phyloP scores from a whole-genome alignment of 768 basidiomycete genomes.

The Tricholoma sp. region DNA sequence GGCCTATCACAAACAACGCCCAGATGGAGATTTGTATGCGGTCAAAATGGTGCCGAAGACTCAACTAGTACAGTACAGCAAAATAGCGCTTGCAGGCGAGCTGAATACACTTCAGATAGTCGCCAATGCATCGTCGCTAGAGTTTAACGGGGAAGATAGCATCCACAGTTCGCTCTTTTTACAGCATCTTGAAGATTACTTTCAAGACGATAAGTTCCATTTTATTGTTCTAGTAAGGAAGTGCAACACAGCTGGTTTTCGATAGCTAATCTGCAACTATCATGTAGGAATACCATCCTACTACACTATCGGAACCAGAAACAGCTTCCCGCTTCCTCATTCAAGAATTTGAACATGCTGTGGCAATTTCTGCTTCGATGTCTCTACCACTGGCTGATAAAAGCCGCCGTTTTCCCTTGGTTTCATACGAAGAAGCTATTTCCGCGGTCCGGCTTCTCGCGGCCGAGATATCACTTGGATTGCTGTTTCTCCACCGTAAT shows the following conservation, averaged over 20 bases:
- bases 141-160: background rate
- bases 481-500: conserved; percentile 43
- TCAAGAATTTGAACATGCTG: background rate
- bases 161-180: conserved; percentile 16
- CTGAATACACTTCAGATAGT: conserved; percentile 17
- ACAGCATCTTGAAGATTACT: conserved; percentile 17
- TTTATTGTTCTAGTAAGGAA: conserved; percentile 22
- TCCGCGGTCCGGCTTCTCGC: conserved; percentile 23
- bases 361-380: conserved; percentile 5
- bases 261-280: background rate
- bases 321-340: conserved; percentile 22
- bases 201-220: conserved; percentile 14
- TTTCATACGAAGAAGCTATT: conserved; percentile 6
- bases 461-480: conserved; percentile 28
- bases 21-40: conserved; percentile 11
- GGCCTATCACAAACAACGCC: conserved; percentile 8
- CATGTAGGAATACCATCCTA: conserved; percentile 26
- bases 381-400: conserved; percentile 9
- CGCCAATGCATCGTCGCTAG: conserved; percentile 4
- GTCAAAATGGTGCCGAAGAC: conserved; percentile 19
- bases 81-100: conserved; percentile 14
- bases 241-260: background rate
- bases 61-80: background rate
- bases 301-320: conserved; percentile 23
- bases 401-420: conserved; percentile 3